These are phyloP conservation scores for Sporothrix euskadiensis DNA, from an alignment of 2,329 filamentous ascomycete genomes.

Conservation along the genomic window DNA sequence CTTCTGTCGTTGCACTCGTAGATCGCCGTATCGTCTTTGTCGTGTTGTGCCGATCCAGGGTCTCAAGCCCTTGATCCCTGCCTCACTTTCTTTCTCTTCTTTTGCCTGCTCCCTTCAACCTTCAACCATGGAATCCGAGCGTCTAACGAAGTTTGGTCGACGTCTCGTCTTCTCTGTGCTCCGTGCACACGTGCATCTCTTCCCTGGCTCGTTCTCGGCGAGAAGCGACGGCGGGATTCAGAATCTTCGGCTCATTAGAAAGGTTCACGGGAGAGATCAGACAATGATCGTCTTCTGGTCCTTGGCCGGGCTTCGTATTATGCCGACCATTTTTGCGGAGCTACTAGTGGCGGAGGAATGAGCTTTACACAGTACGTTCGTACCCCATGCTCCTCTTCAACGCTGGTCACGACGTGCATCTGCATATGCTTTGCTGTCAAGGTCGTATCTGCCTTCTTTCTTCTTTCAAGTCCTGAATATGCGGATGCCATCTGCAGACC, in stretches of 20 bases:
- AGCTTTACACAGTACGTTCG: no score
- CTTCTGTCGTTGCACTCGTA: background rate
- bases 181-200: background rate
- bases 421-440: background rate
- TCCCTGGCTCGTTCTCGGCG: background rate
- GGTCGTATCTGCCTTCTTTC: slow-evolving; percentile 8
- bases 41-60: background rate
- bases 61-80: slow-evolving; percentile 3
- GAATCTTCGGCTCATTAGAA: background rate
- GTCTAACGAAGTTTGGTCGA: background rate
- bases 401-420: background rate
- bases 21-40: background rate
- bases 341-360: background rate
- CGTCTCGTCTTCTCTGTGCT: slow-evolving; percentile 1
- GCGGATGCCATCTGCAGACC: background rate
- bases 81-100: background rate
- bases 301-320: background rate
- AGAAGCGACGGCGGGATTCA: background rate
- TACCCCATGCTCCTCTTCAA: background rate
- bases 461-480: background rate
- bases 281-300: background rate
- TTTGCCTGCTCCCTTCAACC: background rate
- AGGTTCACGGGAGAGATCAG: background rate
- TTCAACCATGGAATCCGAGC: background rate
- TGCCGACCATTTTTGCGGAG: slow-evolving; percentile 7